Percentiles rank a stretch among this genome's conserved stretches.
Conservation (phyloP, 1,284 basidiomycete genomes). For the Microbotryum silenes-acaulis region DNA sequence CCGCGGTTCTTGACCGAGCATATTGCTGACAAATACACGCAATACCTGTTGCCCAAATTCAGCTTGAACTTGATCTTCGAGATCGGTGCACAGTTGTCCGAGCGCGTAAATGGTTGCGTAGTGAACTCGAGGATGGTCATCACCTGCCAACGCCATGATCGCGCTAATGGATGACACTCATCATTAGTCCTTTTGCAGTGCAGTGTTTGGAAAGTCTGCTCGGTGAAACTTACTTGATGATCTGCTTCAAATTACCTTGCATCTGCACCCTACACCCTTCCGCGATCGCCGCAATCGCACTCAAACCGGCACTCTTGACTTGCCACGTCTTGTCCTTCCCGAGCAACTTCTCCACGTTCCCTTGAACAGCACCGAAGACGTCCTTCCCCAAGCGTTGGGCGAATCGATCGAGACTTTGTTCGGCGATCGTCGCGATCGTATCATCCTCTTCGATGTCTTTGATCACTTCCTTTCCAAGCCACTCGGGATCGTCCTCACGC, state of each 20-base stretch:
- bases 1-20: background rate
- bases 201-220: too few species aligned
- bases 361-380: conserved; percentile 6
- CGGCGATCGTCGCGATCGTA: conserved; percentile 7
- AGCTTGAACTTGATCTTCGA: conserved; percentile 4
- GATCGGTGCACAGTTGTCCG: conserved; percentile 14
- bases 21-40: background rate
- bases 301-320: conserved; percentile 1
- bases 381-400: conserved; percentile 6
- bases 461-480: conserved; percentile 1
- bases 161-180: background rate
- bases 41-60: conserved; percentile 4
- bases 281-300: conserved; percentile 6
- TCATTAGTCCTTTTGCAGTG: too few species aligned
- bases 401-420: conserved; percentile 4
- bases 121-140: conserved; percentile 5
- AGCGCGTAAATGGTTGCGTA: conserved; percentile 9
- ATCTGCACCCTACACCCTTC: conserved; percentile 4
- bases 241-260: background rate
- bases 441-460: conserved; percentile 11
- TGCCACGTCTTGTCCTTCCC: conserved; percentile 1
- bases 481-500: conserved; percentile 6
- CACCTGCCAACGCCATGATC: background rate
- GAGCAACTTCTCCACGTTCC: background rate
- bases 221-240: background rate